phyloP scores from a whole-genome alignment of 495 filamentous ascomycete species.

The Baudoinia panamericana region DNA sequence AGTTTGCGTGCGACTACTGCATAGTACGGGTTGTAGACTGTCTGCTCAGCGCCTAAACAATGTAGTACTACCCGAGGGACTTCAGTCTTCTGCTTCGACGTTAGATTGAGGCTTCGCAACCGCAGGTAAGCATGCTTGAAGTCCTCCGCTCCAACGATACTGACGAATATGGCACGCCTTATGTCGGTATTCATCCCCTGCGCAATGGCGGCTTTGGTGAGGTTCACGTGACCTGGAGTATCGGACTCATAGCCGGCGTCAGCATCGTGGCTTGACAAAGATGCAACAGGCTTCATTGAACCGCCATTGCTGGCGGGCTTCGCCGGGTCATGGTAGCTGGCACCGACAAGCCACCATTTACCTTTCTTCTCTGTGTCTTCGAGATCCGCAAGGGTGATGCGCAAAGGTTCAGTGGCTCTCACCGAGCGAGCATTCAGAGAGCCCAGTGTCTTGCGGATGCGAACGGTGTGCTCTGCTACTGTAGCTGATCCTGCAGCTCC shows the following conservation, averaged over 20 bases:
- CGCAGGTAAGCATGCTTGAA: slow-evolving; percentile 69
- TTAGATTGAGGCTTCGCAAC: slow-evolving; percentile 69
- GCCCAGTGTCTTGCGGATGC: slow-evolving; percentile 72
- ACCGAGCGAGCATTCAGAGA: slow-evolving; percentile 54
- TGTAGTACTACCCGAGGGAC: slow-evolving; percentile 79
- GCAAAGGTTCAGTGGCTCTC: slow-evolving; percentile 67
- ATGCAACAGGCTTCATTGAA: no score
- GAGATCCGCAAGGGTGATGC: slow-evolving; percentile 68
- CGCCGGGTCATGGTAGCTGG: slow-evolving; percentile 56
- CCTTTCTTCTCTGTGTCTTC: slow-evolving; percentile 69
- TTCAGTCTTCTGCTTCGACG: slow-evolving; percentile 72
- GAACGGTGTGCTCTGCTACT: slow-evolving; percentile 59
- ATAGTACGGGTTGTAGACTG: slow-evolving; percentile 89
- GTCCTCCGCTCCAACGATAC: slow-evolving; percentile 78
- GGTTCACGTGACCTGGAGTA: slow-evolving; percentile 35
- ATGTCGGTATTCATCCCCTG: slow-evolving; percentile 93
- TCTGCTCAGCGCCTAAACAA: slow-evolving; percentile 70
- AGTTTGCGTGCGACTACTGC: slow-evolving; percentile 65
- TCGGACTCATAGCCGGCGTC: slow-evolving; percentile 16
- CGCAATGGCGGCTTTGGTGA: slow-evolving; percentile 60
- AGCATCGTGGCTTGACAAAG: no score
- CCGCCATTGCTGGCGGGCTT: slow-evolving; percentile 16
- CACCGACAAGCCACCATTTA: slow-evolving; percentile 96
- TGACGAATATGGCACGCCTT: slow-evolving; percentile 80
- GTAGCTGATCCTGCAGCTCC: slow-evolving; percentile 48